Base-by-base conservation (phyloP, 371 early-diverging fungal genomes). In the Apophysomyces elegans region DNA sequence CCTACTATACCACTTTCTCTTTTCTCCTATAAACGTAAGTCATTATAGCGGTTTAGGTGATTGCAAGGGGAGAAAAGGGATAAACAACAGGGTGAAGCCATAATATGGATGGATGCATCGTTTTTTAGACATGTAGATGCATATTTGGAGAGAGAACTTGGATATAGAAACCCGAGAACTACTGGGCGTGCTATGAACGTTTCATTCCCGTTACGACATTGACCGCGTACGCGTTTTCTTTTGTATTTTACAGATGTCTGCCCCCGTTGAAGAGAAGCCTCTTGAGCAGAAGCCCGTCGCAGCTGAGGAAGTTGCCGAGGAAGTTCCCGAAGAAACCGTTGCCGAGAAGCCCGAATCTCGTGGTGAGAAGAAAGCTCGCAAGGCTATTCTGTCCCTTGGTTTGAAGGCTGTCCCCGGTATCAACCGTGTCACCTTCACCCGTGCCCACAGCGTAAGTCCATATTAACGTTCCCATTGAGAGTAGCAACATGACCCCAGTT, bases 291-390 rank as follows among this genome's bases (percentile, higher is more conserved):
- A 66, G 67, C 68, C 71, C 58, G 67, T 60, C 36, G 46, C 60
- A 43, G 63, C 64, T 58, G 67, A 70, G 61, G 69, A 69, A 62
- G 62, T 69, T 32, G 60, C 54, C 41, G 70, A 66, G 44, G 69
- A 70, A 50, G 44, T 66, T 56, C 56, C 61, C 37, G 70, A 75
- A 54, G 77, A 62, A 21, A 65, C 58, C 65, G 68, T 57, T 56
- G 82, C 71, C 68, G 80, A 78, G 64, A 85, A 80, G 69, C 70
- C 74, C 68, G 90, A 88, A 77, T 86, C 86, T 79, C 92, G 92
- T 70, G 87, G 89, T 67, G 97, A 97, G 84, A 93, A 92, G 90
- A 96, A 97, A 91, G 96, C 96, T 68, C 91, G 97, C 80, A 97
- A 97, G 91, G 95, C 95, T 62, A 84, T 99, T 75, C 79, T 86